phyloP scores from a whole-genome alignment of 1,139 yeast genomes.

The Meyerozyma athensensis region DNA sequence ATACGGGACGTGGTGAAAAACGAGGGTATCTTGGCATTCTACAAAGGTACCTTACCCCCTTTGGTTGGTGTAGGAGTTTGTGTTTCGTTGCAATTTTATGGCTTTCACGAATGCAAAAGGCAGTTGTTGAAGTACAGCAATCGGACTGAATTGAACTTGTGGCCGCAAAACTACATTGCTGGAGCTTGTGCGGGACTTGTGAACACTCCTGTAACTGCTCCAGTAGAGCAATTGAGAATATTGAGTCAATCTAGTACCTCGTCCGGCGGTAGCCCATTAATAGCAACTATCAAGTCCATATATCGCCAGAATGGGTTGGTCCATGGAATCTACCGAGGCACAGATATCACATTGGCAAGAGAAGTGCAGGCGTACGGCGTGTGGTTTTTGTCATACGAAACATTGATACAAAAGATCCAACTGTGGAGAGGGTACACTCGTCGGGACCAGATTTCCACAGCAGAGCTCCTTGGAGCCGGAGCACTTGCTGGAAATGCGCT shows the following conservation, averaged over 20 bases:
- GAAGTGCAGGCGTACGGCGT: constrained; percentile 81
- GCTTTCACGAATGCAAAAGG: constrained; percentile 72
- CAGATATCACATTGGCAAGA: constrained; percentile 53
- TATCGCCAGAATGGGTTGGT: constrained; percentile 41
- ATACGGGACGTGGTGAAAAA: constrained; percentile 50
- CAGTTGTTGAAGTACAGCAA: constrained; percentile 38
- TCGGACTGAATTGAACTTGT: constrained; percentile 38
- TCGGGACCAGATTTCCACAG: constrained; percentile 51
- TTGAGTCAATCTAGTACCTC: constrained; percentile 57
- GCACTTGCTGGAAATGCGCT: constrained; percentile 70
- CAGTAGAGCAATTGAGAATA: constrained; percentile 74
- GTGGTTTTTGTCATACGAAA: constrained; percentile 75
- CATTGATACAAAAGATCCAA: constrained; percentile 42
- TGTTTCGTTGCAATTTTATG: constrained; percentile 70
- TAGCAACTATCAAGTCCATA: constrained; percentile 37
- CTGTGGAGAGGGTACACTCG: constrained; percentile 25
- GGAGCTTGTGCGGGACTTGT: constrained; percentile 80
- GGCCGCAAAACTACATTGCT: constrained; percentile 63
- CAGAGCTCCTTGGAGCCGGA: constrained; percentile 58
- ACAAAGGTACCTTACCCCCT: constrained; percentile 45
- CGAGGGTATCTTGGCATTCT: constrained; percentile 42
- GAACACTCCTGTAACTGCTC: constrained; percentile 66
- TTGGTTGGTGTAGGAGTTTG: constrained; percentile 64
- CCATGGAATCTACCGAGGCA: constrained; percentile 57
- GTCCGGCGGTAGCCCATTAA: constrained; percentile 48